Evolutionary conservation across 805 yeast genomes (phyloP).

Genomic region (Yarrowia sp.): DNA sequence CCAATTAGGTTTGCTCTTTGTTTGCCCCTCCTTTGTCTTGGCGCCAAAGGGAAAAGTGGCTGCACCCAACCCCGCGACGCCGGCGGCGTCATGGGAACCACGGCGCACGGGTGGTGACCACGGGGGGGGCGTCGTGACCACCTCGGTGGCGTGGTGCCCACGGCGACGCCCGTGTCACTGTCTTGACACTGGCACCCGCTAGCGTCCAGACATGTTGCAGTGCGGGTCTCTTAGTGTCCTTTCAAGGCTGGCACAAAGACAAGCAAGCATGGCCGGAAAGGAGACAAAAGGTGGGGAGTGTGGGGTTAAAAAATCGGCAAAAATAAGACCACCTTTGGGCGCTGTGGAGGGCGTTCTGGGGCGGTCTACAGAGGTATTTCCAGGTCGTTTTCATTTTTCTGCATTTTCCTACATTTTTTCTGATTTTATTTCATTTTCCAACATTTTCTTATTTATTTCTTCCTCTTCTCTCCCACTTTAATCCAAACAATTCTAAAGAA

Average conservation of each 20-base stretch:
- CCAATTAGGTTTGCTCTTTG: neutral
- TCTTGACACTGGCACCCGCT: no score
- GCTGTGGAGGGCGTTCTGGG: no score
- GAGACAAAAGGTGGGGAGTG: slow-evolving; percentile 6
- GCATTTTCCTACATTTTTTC: no score
- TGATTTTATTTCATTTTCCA: neutral
- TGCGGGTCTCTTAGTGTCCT: slow-evolving; percentile 6
- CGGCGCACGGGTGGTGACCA: neutral
- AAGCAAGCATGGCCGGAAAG: slow-evolving; percentile 2
- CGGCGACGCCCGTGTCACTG: no score
- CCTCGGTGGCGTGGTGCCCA: neutral
- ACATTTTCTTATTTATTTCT: no score
- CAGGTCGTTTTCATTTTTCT: neutral
- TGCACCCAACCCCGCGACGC: slow-evolving; percentile 18
- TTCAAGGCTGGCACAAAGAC: neutral
- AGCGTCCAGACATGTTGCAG: slow-evolving; percentile 3
- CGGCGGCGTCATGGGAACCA: no score
- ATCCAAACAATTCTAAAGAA: neutral
- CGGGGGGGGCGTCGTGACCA: neutral
- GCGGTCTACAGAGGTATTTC: no score
- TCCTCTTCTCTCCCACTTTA: no score
- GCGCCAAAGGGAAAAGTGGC: neutral
- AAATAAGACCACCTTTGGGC: no score
- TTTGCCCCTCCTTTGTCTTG: slow-evolving; percentile 8
- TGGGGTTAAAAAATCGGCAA: neutral